phyloP scores from a whole-genome alignment of 306 rosid genomes.

The Cicer yamashitae region DNA sequence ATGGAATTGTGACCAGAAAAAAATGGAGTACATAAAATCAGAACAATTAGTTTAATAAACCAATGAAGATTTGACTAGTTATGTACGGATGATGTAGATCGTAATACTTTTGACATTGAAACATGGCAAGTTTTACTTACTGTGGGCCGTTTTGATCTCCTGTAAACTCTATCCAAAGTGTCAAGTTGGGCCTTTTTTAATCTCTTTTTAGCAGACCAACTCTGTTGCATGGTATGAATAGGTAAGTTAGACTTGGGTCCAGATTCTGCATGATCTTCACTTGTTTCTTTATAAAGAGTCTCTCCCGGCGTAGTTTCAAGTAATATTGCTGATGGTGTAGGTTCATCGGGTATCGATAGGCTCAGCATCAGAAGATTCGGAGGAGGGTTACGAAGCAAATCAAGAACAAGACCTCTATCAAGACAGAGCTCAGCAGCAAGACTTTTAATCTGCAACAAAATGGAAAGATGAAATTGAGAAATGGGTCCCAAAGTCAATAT shows the following conservation, averaged over 20 bases:
- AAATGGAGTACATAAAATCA: conserved; percentile 10
- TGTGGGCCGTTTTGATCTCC: conserved; percentile 88
- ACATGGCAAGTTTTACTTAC: conserved; percentile 61
- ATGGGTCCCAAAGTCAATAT: conserved; percentile 31
- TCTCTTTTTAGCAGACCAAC: conserved; percentile 76
- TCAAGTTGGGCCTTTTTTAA: conserved; percentile 74
- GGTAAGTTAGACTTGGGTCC: conserved; percentile 57
- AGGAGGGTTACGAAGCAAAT: conserved; percentile 90
- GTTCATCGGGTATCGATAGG: conserved; percentile 73
- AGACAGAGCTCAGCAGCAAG: conserved; percentile 96
- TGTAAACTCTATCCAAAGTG: conserved; percentile 79
- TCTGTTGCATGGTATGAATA: conserved; percentile 70
- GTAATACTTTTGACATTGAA: conserved; percentile 29
- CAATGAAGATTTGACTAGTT: conserved; percentile 7
- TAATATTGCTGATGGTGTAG: conserved; percentile 42
- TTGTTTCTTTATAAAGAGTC: conserved; percentile 49
- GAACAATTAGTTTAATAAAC: conserved; percentile 9
- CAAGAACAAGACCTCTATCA: conserved; percentile 81
- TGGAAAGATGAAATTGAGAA: conserved; percentile 31
- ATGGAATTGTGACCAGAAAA: not conserved
- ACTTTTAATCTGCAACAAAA: conserved; percentile 69
- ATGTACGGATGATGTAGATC: conserved; percentile 1
- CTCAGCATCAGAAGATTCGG: conserved; percentile 80
- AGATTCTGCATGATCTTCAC: conserved; percentile 42
- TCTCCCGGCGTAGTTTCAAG: conserved; percentile 54